phyloP scores from a whole-genome alignment of 257 asterid genomes.

The Lithospermum erythrorhizon region DNA sequence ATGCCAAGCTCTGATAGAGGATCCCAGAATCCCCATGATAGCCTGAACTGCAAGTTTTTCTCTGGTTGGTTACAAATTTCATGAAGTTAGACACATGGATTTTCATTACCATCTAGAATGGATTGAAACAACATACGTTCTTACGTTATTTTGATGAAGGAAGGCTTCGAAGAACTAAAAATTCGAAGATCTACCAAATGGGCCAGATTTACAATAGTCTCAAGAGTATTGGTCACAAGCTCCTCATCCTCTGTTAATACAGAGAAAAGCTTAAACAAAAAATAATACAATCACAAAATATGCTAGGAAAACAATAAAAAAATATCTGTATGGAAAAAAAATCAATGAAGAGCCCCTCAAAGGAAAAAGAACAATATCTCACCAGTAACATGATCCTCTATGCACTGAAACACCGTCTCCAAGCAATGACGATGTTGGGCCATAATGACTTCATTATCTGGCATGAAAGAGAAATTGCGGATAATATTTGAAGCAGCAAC shows the following conservation, averaged over 20 bases:
- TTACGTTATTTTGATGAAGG: constrained; percentile 82
- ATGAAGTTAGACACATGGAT: constrained; percentile 13
- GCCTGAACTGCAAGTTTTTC: constrained; percentile 83
- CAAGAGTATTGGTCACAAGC: constrained; percentile 84
- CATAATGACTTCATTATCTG: constrained; percentile 92
- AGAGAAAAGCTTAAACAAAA: not conserved
- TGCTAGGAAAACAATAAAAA: not conserved
- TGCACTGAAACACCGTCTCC: constrained; percentile 83
- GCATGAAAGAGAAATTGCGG: constrained; percentile 94
- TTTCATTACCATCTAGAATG: constrained; percentile 5
- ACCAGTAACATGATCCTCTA: constrained; percentile 90
- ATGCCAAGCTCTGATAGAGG: constrained; percentile 89
- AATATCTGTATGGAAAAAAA: not conserved
- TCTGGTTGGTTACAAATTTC: constrained; percentile 24
- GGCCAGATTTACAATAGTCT: constrained; percentile 82
- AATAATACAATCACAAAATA: not conserved
- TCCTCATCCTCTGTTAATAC: constrained; percentile 83
- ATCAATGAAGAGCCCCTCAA: no score
- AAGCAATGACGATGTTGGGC: constrained; percentile 91
- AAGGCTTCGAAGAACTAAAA: constrained; percentile 82
- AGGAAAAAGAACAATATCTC: not conserved
- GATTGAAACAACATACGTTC: constrained; percentile 8
- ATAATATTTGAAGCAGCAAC: constrained; percentile 89
- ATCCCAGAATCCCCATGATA: constrained; percentile 76
- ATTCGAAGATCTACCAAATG: constrained; percentile 83